Evolutionary conservation across 805 yeast genomes (phyloP).

Genomic region (Schizosaccharomyces osmophilus): DNA sequence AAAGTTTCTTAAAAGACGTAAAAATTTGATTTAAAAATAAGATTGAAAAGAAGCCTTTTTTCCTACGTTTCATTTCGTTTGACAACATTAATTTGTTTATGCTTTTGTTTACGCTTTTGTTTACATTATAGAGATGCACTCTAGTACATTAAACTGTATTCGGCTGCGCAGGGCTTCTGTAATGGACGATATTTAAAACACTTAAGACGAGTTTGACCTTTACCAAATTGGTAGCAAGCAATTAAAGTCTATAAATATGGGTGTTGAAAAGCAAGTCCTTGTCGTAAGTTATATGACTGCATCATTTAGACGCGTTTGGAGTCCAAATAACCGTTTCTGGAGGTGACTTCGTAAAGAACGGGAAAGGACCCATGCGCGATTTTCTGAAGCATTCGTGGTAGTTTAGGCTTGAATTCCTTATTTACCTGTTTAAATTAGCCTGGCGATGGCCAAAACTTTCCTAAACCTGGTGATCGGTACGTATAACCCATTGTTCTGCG

Average conservation of each 20-base stretch:
- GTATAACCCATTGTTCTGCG: background rate
- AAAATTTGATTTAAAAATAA: too few species aligned
- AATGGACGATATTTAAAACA: too few species aligned
- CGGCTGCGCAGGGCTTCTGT: too few species aligned
- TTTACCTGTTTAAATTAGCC: background rate
- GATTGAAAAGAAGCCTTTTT: too few species aligned
- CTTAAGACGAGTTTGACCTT: background rate
- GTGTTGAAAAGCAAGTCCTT: constrained; percentile 1
- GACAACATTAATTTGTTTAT: too few species aligned
- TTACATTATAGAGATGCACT: too few species aligned
- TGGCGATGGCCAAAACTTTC: background rate
- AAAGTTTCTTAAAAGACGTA: too few species aligned
- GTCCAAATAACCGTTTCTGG: background rate
- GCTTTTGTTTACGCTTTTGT: too few species aligned
- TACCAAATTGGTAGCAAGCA: background rate
- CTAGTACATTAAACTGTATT: too few species aligned
- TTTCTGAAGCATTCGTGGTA: background rate
- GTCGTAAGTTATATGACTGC: background rate
- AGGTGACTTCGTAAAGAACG: background rate
- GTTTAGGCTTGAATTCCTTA: background rate
- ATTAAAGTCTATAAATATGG: background rate
- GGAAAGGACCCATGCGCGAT: too few species aligned
- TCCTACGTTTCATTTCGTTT: too few species aligned
- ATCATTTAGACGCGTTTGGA: background rate
- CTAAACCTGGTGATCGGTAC: background rate